These are phyloP conservation scores for Neopestalotiopsis sp. DNA, from an alignment of 2,329 filamentous ascomycete genomes.

Conservation along the genomic window DNA sequence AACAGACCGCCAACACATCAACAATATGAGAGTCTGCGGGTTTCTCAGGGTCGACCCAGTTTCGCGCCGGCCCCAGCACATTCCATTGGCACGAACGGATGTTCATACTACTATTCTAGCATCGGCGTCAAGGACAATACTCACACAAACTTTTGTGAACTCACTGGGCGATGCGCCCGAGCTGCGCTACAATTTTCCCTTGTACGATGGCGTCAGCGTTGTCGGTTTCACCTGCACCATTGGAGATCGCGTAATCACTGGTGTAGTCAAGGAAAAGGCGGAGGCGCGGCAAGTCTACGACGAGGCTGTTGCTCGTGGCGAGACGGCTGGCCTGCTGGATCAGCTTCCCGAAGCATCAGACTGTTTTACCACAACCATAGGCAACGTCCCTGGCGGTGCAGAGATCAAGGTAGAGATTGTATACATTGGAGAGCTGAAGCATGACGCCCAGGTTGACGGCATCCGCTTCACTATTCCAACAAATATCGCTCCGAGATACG, in stretches of 20 bases:
- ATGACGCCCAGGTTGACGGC: slow-evolving; percentile 71
- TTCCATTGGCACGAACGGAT: slow-evolving; percentile 11
- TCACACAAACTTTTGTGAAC: slow-evolving; percentile 19
- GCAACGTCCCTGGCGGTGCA: slow-evolving; percentile 66
- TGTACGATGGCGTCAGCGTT: slow-evolving; percentile 75
- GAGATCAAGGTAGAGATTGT: slow-evolving; percentile 65
- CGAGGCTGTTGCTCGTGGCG: slow-evolving; percentile 59
- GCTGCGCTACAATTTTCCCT: slow-evolving; percentile 70
- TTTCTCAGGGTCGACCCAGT: neutral
- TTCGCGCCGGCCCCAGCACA: neutral
- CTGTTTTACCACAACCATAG: slow-evolving; percentile 70
- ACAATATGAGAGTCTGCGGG: neutral
- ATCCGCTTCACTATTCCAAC: slow-evolving; percentile 73
- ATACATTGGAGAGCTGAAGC: slow-evolving; percentile 74
- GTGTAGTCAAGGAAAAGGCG: slow-evolving; percentile 69
- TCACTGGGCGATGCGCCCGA: slow-evolving; percentile 35
- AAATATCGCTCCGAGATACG: slow-evolving; percentile 70
- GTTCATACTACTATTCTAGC: slow-evolving; percentile 16
- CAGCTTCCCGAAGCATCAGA: slow-evolving; percentile 65
- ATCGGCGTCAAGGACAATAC: slow-evolving; percentile 13
- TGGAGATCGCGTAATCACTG: slow-evolving; percentile 62
- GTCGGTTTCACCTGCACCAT: slow-evolving; percentile 70
- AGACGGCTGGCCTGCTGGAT: slow-evolving; percentile 70
- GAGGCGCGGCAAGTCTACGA: slow-evolving; percentile 65
- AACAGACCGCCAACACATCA: neutral